A percentile compares a stretch with the other conserved stretches of the same genome.
phyloP scores from a whole-genome alignment of 208 protist species.

The Novymonas esmeraldas region DNA sequence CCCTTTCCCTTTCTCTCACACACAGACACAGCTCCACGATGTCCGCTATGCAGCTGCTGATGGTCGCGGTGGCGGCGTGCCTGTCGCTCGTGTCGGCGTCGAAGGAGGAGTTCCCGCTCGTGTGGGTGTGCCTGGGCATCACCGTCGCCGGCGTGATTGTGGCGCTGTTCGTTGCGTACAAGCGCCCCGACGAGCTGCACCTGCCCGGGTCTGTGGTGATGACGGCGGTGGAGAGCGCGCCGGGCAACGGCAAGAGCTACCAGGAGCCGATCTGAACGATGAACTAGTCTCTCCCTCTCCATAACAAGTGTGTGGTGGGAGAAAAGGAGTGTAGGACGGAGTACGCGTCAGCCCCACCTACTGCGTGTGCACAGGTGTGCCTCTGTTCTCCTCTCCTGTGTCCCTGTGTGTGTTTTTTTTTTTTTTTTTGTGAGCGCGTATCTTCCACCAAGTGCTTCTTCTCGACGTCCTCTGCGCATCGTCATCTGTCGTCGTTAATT shows the following conservation, averaged over 20 bases:
- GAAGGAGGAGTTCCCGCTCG: slow-evolving; percentile 59
- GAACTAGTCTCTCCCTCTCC: too few species aligned
- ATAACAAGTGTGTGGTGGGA: too few species aligned
- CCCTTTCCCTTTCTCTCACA: background rate
- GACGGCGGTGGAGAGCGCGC: slow-evolving; percentile 32
- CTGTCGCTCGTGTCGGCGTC: slow-evolving; percentile 26
- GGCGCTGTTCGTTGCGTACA: slow-evolving; percentile 53
- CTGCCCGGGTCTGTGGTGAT: slow-evolving; percentile 43
- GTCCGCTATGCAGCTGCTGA: slow-evolving; percentile 22
- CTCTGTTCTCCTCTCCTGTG: background rate
- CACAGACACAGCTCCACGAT: background rate
- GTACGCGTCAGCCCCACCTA: too few species aligned
- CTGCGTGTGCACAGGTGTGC: too few species aligned
- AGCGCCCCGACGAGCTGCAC: slow-evolving; percentile 56
- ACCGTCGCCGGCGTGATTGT: slow-evolving; percentile 49
- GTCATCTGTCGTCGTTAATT: background rate
- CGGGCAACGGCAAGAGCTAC: slow-evolving; percentile 12
- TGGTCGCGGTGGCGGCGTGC: slow-evolving; percentile 31
- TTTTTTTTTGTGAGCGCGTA: background rate
- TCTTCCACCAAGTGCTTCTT: background rate
- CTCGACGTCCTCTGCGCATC: background rate
- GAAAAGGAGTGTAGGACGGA: too few species aligned
- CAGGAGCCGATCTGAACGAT: slow-evolving; percentile 11
- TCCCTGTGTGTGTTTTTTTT: background rate
- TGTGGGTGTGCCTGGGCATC: slow-evolving; percentile 71